Percentiles rank a stretch among this genome's conserved stretches.
phyloP scores from a whole-genome alignment of 768 basidiomycete species.

The Lepiota venenata region DNA sequence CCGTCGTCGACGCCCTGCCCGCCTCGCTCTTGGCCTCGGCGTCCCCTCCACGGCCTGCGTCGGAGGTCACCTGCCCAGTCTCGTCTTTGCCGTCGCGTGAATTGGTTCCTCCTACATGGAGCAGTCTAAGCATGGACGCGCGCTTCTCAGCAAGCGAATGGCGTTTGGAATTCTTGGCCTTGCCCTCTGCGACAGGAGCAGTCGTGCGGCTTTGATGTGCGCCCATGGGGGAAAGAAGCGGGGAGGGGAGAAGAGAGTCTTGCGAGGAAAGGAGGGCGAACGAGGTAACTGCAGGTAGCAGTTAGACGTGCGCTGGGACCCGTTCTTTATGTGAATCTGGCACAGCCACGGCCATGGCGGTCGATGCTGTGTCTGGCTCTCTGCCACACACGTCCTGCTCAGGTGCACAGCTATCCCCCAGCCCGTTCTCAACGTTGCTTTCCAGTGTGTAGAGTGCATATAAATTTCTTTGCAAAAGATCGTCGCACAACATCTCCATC shows the following conservation, averaged over 20 bases:
- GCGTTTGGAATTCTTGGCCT: slow-evolving; percentile 20
- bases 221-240: slow-evolving; percentile 23
- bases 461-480: no score
- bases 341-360: slow-evolving; percentile 10
- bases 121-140: slow-evolving; percentile 15
- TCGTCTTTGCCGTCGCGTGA: background rate
- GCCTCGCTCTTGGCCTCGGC: slow-evolving; percentile 5
- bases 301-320: background rate
- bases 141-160: slow-evolving; percentile 21
- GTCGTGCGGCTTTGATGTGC: slow-evolving; percentile 25
- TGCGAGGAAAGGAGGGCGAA: background rate
- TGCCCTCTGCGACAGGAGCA: slow-evolving; percentile 11
- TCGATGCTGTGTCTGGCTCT: no score
- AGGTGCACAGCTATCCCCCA: no score
- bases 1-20: slow-evolving; percentile 13
- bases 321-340: background rate
- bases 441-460: no score
- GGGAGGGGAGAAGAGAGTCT: background rate
- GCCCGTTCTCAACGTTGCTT: no score
- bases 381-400: no score
- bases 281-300: background rate
- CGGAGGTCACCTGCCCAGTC: background rate
- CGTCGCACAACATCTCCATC: no score
- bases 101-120: background rate
- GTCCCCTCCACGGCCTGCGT: background rate